phyloP scores from a whole-genome alignment of 257 asterid genomes.

The Phtheirospermum japonicum region DNA sequence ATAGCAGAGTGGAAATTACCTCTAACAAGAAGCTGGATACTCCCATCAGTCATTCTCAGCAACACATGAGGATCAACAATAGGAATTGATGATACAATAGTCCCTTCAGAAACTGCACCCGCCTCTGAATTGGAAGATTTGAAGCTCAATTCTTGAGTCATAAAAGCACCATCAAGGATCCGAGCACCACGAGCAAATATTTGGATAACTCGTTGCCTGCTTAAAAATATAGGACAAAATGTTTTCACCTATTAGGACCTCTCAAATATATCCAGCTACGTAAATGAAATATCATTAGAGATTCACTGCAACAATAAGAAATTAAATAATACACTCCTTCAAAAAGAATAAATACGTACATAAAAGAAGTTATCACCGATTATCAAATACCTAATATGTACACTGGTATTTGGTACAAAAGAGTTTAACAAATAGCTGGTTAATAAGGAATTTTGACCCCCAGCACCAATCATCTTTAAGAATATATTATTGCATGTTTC shows the following conservation, averaged over 20 bases:
- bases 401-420: background rate
- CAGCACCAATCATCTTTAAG: constrained; percentile 3
- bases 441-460: constrained; percentile 13
- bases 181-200: constrained; percentile 91
- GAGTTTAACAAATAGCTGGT: constrained; percentile 11
- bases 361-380: too few relatives aligned
- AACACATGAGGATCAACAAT: constrained; percentile 95
- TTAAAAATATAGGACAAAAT: constrained; percentile 26
- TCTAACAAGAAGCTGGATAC: constrained; percentile 92
- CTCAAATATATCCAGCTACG: background rate
- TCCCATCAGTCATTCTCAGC: constrained; percentile 90
- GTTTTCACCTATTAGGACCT: constrained; percentile 18
- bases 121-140: constrained; percentile 67
- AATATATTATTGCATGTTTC: constrained; percentile 2
- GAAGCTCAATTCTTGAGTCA: constrained; percentile 93
- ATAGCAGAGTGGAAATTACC: constrained; percentile 42
- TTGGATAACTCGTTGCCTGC: constrained; percentile 95
- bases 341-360: constrained; percentile 5
- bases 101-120: constrained; percentile 63
- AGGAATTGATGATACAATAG: constrained; percentile 74
- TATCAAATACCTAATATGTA: too few relatives aligned
- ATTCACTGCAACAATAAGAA: background rate
- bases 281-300: background rate
- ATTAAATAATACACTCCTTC: background rate
- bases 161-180: constrained; percentile 92